A percentile compares a stretch with the other conserved stretches of the same genome.
phyloP scores from a whole-genome alignment of 306 rosid genomes.

The Rosa lucieae region DNA sequence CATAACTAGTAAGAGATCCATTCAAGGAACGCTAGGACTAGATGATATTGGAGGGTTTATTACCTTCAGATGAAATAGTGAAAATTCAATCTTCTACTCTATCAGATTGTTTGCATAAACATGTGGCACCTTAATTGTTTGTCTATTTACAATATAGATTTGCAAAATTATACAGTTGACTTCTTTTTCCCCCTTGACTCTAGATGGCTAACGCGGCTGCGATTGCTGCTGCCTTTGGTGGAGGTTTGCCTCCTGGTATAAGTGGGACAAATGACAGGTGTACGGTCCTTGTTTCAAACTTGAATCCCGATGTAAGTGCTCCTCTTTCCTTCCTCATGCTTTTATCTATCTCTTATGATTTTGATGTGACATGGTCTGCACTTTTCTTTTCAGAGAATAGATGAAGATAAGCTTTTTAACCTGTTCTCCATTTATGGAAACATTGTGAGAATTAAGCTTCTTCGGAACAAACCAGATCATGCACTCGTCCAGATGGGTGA shows the following conservation, averaged over 20 bases:
- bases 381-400: slow-evolving; percentile 71
- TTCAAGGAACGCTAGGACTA: neutral
- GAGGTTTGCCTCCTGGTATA: slow-evolving; percentile 96
- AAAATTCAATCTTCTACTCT: neutral
- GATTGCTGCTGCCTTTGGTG: slow-evolving; percentile 89
- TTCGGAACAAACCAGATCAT: slow-evolving; percentile 95
- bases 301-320: slow-evolving; percentile 81
- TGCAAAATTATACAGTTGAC: neutral
- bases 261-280: slow-evolving; percentile 97
- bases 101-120: neutral
- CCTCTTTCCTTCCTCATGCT: neutral
- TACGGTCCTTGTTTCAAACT: slow-evolving; percentile 87
- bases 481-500: slow-evolving; percentile 99
- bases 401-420: slow-evolving; percentile 96
- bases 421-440: slow-evolving; percentile 95
- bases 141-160: neutral
- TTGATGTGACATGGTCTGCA: slow-evolving; percentile 3
- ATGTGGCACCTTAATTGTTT: neutral
- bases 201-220: slow-evolving; percentile 94
- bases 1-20: neutral
- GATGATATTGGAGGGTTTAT: neutral
- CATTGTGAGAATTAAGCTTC: slow-evolving; percentile 91
- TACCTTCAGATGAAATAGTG: neutral
- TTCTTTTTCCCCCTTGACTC: slow-evolving; percentile 20
- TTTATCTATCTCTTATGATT: slow-evolving; percentile 16